These are phyloP conservation scores for Globisporangium rhizosaccharum DNA, from an alignment of 352 stramenopile genomes.

Conservation along the genomic window DNA sequence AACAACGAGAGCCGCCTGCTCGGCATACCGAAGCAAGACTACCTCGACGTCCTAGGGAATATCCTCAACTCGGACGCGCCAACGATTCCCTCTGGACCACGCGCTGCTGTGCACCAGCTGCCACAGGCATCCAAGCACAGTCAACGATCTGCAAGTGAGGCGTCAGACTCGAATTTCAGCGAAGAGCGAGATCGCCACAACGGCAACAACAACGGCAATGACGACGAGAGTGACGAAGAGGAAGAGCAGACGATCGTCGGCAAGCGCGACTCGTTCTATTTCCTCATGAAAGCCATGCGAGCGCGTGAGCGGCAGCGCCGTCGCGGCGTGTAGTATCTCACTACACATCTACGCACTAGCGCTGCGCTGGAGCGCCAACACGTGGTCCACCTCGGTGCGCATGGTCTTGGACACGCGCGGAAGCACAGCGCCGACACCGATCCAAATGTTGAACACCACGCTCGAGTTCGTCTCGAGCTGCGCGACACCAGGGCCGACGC, in stretches of 20 bases:
- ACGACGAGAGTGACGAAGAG: conserved; percentile 9
- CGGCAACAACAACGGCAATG: background rate
- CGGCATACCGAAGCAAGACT: conserved; percentile 57
- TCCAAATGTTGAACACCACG: conserved; percentile 74
- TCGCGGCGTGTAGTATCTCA: conserved; percentile 1
- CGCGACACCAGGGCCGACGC: conserved; percentile 57
- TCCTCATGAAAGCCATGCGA: conserved; percentile 55
- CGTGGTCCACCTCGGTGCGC: conserved; percentile 47
- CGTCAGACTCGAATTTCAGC: background rate
- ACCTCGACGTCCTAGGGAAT: conserved; percentile 51
- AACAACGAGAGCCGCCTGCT: conserved; percentile 71
- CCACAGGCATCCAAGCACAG: background rate
- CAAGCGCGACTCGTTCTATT: conserved; percentile 80
- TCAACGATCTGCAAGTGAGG: background rate
- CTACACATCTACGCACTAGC: conserved; percentile 10
- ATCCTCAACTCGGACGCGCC: conserved; percentile 48
- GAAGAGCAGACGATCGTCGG: conserved; percentile 27
- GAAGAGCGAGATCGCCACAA: background rate
- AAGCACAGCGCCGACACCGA: conserved; percentile 63
- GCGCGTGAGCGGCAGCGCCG: conserved; percentile 11
- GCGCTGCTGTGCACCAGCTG: conserved; percentile 7
- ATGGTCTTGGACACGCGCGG: conserved; percentile 72
- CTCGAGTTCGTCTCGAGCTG: conserved; percentile 29
- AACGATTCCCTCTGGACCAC: background rate
- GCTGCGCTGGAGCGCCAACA: conserved; percentile 15